These are phyloP conservation scores for Epichloe festucae DNA, from an alignment of 2,329 filamentous ascomycete genomes.

Conservation along the genomic window DNA sequence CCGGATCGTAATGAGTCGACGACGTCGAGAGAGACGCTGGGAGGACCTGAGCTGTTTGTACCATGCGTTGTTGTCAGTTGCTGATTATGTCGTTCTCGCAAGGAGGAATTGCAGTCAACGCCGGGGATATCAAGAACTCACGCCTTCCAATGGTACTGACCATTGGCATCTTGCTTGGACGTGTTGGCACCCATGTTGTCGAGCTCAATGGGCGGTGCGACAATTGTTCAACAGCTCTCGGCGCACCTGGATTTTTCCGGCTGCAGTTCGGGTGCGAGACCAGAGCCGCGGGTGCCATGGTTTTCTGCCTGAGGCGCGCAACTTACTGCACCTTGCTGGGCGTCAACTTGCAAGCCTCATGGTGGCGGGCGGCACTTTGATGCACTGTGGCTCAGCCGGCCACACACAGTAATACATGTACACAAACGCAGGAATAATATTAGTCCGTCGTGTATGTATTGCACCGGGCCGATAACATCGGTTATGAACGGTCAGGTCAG, in stretches of 20 bases:
- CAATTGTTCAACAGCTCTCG: slow-evolving; percentile 13
- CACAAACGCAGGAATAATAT: too few relatives aligned
- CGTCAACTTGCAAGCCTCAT: neutral
- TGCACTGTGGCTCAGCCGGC: slow-evolving; percentile 1
- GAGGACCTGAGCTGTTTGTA: slow-evolving; percentile 28
- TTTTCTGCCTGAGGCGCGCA: slow-evolving; percentile 20
- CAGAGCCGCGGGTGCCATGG: neutral
- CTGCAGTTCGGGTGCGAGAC: slow-evolving; percentile 20
- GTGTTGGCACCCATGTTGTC: slow-evolving; percentile 43
- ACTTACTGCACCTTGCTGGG: neutral
- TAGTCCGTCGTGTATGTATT: neutral
- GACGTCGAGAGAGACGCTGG: slow-evolving; percentile 62
- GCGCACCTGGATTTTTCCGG: slow-evolving; percentile 21
- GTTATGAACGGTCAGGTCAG: too few relatives aligned
- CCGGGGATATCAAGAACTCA: slow-evolving; percentile 22
- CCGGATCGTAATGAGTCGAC: slow-evolving; percentile 73
- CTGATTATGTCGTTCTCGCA: neutral
- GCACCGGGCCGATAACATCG: too few relatives aligned
- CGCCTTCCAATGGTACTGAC: slow-evolving; percentile 40
- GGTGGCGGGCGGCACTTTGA: slow-evolving; percentile 3
- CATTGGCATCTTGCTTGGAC: slow-evolving; percentile 33
- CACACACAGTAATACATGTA: too few relatives aligned
- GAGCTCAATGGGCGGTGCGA: slow-evolving; percentile 22
- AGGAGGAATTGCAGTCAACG: neutral
- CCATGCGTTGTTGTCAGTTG: neutral